These are phyloP conservation scores for Abrus pulchellus DNA, from an alignment of 306 rosid species.

Conservation along the genomic window DNA sequence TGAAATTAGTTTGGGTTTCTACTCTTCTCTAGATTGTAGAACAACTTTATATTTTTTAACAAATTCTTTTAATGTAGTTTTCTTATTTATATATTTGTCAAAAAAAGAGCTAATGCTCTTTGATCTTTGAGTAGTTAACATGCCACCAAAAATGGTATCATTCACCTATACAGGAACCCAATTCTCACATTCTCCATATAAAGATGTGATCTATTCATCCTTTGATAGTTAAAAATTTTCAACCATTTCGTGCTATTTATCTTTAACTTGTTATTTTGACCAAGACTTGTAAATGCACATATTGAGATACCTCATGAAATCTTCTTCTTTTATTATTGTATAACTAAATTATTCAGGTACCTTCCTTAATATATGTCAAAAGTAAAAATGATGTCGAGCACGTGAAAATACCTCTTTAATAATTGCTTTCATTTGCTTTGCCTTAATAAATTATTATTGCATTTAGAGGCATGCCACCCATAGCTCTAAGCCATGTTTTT, in stretches of 20 bases:
- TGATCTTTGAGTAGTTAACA: no score
- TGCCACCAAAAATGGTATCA: no score
- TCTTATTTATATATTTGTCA: neutral
- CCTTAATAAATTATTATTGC: neutral
- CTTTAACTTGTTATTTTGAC: no score
- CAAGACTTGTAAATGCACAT: no score
- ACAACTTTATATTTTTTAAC: conserved; percentile 12
- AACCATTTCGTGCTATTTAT: neutral
- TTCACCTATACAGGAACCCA: no score
- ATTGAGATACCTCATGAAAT: neutral
- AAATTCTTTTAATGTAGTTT: neutral
- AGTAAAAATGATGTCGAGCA: neutral
- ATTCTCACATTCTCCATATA: no score
- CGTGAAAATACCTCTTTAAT: neutral
- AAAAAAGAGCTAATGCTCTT: neutral
- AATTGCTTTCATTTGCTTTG: no score
- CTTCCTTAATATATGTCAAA: neutral
- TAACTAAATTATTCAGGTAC: neutral
- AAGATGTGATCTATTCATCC: no score
- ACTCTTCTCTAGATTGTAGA: neutral
- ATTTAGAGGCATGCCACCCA: neutral
- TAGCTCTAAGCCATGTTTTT: neutral
- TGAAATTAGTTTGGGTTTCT: neutral
- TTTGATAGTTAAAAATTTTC: no score
- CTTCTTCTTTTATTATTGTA: no score